Evolutionary conservation across 2,329 filamentous ascomycete genomes (phyloP).

Genomic region (Colletotrichum higginsianum): DNA sequence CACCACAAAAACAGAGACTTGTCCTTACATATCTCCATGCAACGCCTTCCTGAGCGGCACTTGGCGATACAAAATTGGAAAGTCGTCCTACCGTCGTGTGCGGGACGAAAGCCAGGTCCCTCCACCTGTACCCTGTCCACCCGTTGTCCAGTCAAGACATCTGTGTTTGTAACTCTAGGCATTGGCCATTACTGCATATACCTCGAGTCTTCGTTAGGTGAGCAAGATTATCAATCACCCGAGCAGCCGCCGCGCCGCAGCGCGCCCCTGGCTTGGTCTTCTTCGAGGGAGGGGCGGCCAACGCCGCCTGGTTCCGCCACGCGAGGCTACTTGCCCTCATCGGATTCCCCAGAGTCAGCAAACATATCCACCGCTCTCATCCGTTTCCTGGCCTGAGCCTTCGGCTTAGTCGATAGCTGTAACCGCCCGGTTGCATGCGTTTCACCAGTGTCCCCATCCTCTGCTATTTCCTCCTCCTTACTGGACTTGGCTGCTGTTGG

Average conservation of each 20-base stretch:
- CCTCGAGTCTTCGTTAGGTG: conserved; percentile 22
- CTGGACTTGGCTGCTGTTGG: conserved; percentile 33
- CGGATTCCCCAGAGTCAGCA: conserved; percentile 77
- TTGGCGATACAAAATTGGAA: conserved; percentile 9
- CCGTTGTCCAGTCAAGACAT: conserved; percentile 30
- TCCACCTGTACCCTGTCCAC: conserved; percentile 31
- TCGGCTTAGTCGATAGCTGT: conserved; percentile 46
- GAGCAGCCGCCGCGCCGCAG: conserved; percentile 20
- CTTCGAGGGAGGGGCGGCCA: neutral
- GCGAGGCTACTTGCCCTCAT: conserved; percentile 48
- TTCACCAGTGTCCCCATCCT: conserved; percentile 41
- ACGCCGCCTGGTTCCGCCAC: conserved; percentile 15
- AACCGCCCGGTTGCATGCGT: conserved; percentile 39
- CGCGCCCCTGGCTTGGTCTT: conserved; percentile 12
- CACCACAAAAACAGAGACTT: neutral
- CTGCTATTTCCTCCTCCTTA: conserved; percentile 31
- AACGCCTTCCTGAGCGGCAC: conserved; percentile 6
- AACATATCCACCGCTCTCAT: conserved; percentile 91
- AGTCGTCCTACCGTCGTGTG: conserved; percentile 2
- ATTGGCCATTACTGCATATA: conserved; percentile 26
- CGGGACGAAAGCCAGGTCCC: conserved; percentile 26
- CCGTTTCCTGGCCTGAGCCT: conserved; percentile 66
- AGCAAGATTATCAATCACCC: conserved; percentile 32
- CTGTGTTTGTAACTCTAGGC: conserved; percentile 24
- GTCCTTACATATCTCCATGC: conserved; percentile 2